Conservation (phyloP, 495 filamentous ascomycete species). For the Hypoxylon lienhwacheense region DNA sequence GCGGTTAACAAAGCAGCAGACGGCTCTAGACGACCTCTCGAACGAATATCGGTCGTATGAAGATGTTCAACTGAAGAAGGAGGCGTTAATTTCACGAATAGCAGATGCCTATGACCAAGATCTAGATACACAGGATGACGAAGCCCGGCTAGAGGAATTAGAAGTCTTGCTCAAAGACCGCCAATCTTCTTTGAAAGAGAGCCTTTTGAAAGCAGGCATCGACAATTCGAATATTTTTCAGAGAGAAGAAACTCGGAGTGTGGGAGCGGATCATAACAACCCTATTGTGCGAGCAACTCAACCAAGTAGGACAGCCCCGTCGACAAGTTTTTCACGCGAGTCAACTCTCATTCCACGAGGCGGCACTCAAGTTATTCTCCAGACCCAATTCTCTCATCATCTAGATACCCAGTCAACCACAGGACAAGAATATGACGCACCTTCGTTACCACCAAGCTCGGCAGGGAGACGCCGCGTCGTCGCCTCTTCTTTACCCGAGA, state of each 20-base stretch:
- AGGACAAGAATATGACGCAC: constrained; percentile 2
- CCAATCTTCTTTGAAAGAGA: constrained; percentile 33
- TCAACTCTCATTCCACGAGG: constrained; percentile 39
- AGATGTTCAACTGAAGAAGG: constrained; percentile 37
- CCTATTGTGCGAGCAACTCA: constrained; percentile 37
- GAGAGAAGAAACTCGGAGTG: neutral
- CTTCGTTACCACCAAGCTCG: constrained; percentile 3
- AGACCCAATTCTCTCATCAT: constrained; percentile 47
- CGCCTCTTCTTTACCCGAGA: constrained; percentile 9
- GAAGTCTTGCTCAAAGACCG: constrained; percentile 36
- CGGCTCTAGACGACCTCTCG: constrained; percentile 37
- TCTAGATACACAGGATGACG: constrained; percentile 44
- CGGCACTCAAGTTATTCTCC: constrained; percentile 51
- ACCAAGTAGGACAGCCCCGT: constrained; percentile 6
- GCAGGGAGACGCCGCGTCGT: constrained; percentile 10
- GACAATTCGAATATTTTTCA: constrained; percentile 42
- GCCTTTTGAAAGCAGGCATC: constrained; percentile 42
- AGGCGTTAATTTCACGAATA: constrained; percentile 42
- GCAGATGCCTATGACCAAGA: constrained; percentile 43
- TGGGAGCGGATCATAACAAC: constrained; percentile 6
- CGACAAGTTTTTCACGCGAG: constrained; percentile 30
- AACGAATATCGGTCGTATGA: constrained; percentile 36
- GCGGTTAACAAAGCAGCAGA: constrained; percentile 37
- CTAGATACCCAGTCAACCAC: neutral
- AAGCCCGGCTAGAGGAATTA: constrained; percentile 42